phyloP scores from a whole-genome alignment of 2,329 filamentous ascomycete species.

The Epichloe uncinata region DNA sequence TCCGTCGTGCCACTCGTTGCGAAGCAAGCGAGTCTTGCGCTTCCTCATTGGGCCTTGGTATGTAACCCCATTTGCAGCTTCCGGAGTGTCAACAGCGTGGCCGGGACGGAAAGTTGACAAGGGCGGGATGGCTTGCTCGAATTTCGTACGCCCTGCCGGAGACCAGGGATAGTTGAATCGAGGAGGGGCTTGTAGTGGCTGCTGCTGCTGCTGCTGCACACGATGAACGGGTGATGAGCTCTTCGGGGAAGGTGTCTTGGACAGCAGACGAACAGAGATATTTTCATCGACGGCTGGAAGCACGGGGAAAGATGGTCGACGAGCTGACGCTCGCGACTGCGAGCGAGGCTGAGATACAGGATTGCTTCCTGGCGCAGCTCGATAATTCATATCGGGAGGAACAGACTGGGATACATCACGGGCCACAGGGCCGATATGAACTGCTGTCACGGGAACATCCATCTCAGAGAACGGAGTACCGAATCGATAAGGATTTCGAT shows the following conservation, averaged over 20 bases:
- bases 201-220: conserved; percentile 23
- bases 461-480: conserved; percentile 85
- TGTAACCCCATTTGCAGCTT: conserved; percentile 38
- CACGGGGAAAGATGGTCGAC: conserved; percentile 54
- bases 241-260: conserved; percentile 19
- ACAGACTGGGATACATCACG: conserved; percentile 81
- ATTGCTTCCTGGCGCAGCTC: conserved; percentile 25
- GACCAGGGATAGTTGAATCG: conserved; percentile 45
- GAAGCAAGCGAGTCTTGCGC: conserved; percentile 76
- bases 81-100: conserved; percentile 15
- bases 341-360: conserved; percentile 27
- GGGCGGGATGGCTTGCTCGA: conserved; percentile 33
- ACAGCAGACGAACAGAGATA: conserved; percentile 27
- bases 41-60: conserved; percentile 90
- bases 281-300: conserved; percentile 60
- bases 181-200: conserved; percentile 37
- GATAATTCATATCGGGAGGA: conserved; percentile 83
- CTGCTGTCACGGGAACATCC: conserved; percentile 69
- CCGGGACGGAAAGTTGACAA: conserved; percentile 13
- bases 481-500: conserved; percentile 53
- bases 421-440: conserved; percentile 57
- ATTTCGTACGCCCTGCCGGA: conserved; percentile 29
- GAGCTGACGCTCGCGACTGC: conserved; percentile 41
- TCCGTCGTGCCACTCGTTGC: conserved; percentile 86
- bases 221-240: conserved; percentile 23